Evolutionary conservation across 1,139 yeast species (phyloP), one percentile per base, ranked within the genome.

Genomic region (Blastobotrys arbuscula): DNA sequence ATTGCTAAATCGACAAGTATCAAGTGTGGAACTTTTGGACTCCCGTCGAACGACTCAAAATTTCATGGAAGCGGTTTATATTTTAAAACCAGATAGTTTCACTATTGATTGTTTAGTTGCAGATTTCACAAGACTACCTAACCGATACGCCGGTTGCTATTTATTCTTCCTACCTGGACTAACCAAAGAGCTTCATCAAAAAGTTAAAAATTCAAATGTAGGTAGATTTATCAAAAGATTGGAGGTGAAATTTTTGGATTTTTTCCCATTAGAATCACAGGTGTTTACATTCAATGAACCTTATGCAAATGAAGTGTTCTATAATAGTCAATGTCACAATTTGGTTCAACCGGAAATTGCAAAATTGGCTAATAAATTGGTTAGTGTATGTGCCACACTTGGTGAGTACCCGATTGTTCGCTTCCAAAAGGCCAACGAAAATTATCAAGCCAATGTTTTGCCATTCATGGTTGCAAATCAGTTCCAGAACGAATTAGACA

Each of bases 401-500:
- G 95, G 95, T 13, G 97, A 90, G 62, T 86, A 84, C 59, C 98
- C 98, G 1, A 77, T 84, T 42, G 79, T 92, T 31, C 74, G 98
- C 54, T 88, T 80, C 66, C 81, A 79, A 62, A 56, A 54, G 36
- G 55, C 63, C 2, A 53, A 55, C 2, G 41, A 48, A 18, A 51
- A 45, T 18, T 56, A 55, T 39, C 74, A 73, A 31, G 87, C 95
- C 0, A 73, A 84, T 4, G 68, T 79, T 31, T 69, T 89, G 20
- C 85, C 96, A 1, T 81, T 77, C 59, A 72, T 84, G 66, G 74
- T 92, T 44, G 97, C 97, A 0, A 72, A 72, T 38, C 80, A 76
- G 51, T 80, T 90, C 51, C 96, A 89, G 63, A 62, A 69, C 3
- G 82, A 79, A 51, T 68, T 90, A 44, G 96, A 87, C 63, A 78